A percentile compares a stretch with the other conserved stretches of the same genome.
Conservation (phyloP, 176 grass and related monocot species). For the Thalia dealbata region DNA sequence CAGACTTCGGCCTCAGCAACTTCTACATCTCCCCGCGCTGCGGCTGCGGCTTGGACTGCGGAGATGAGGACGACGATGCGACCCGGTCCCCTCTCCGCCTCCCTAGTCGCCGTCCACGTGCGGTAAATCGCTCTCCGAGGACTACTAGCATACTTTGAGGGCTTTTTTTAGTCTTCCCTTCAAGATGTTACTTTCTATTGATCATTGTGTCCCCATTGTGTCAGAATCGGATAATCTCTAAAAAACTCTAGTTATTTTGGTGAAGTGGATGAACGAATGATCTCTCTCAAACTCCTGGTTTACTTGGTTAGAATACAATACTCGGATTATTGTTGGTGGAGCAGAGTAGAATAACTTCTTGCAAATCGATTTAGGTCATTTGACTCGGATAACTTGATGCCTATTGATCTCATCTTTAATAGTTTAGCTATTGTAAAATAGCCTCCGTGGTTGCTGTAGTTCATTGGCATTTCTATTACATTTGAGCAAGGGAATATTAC, state of each 20-base stretch:
- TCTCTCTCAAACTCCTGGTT: not conserved
- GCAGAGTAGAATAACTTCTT: too few species aligned
- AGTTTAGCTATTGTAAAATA: too few species aligned
- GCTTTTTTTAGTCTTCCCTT: not conserved
- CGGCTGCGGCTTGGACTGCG: conserved; percentile 81
- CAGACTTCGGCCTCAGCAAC: conserved; percentile 66
- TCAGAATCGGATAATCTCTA: not conserved
- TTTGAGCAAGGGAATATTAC: too few species aligned
- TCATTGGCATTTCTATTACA: too few species aligned
- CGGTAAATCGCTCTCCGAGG: not conserved
- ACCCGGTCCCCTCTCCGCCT: not conserved
- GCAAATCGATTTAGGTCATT: too few species aligned
- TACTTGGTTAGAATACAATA: too few species aligned
- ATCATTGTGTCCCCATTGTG: not conserved
- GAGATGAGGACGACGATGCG: not conserved
- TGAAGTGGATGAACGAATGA: not conserved
- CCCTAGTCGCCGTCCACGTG: not conserved
- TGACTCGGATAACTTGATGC: too few species aligned
- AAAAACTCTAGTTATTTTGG: not conserved
- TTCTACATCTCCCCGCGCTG: conserved; percentile 72
- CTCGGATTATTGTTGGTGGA: too few species aligned
- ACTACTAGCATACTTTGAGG: not conserved
- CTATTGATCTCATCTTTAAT: too few species aligned
- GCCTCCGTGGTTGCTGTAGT: too few species aligned
- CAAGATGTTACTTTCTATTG: not conserved